Percentiles rank a stretch among this genome's conserved stretches.
phyloP scores from a whole-genome alignment of 495 filamentous ascomycete species.

The Xylaria castorea region DNA sequence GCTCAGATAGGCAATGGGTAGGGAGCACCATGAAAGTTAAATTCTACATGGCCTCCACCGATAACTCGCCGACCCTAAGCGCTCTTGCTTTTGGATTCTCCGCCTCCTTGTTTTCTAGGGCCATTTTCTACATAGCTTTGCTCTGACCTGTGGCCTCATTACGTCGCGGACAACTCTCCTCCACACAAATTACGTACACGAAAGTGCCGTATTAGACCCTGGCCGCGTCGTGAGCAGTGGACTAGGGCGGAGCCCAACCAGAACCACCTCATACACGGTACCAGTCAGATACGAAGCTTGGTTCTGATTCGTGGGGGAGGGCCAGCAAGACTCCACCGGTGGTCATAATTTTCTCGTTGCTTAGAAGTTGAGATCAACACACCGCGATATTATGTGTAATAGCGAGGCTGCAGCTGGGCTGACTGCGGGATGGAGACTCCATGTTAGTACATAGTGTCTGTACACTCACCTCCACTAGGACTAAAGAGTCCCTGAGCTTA shows the following conservation, averaged over 20 bases:
- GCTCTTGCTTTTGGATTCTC: not conserved
- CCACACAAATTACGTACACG: slow-evolving; percentile 22
- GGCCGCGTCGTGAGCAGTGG: not conserved
- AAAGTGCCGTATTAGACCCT: slow-evolving; percentile 11
- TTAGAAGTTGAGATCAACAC: slow-evolving; percentile 23
- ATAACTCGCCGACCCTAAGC: not conserved
- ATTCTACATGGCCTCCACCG: slow-evolving; percentile 15
- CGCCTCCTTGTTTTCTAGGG: slow-evolving; percentile 21
- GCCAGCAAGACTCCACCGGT: slow-evolving; percentile 10
- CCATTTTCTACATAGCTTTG: slow-evolving; percentile 7
- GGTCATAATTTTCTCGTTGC: slow-evolving; percentile 7
- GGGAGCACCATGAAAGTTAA: slow-evolving; percentile 22
- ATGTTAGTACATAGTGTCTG: slow-evolving; percentile 17
- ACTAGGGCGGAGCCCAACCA: slow-evolving; percentile 10
- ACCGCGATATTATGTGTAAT: slow-evolving; percentile 23
- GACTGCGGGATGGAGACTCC: slow-evolving; percentile 1
- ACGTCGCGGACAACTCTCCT: slow-evolving; percentile 16
- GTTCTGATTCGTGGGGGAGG: slow-evolving; percentile 15
- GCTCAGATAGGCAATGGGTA: slow-evolving; percentile 19
- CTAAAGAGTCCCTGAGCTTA: not conserved
- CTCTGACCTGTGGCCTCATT: slow-evolving; percentile 12
- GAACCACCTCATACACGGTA: not conserved
- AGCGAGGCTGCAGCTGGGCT: not conserved
- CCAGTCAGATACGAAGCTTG: not conserved
- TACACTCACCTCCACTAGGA: slow-evolving; percentile 5